phyloP scores from a whole-genome alignment of 1,284 basidiomycete genomes.

The Boletus calvinii region DNA sequence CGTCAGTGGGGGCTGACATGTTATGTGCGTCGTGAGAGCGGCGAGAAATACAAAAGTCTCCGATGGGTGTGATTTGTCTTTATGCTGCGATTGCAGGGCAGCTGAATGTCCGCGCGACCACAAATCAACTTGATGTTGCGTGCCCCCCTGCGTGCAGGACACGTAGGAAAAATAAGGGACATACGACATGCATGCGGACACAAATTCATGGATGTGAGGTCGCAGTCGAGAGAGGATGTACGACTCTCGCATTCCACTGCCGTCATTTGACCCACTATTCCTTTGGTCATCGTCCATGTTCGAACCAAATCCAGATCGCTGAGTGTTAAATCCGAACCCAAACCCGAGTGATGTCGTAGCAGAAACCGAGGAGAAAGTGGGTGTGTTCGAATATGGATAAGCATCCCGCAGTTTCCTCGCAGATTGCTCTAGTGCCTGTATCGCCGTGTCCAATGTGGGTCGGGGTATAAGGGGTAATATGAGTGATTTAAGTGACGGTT shows the following conservation, averaged over 20 bases:
- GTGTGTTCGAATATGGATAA: constrained; percentile 69
- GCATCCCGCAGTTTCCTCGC: constrained; percentile 73
- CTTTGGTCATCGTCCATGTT: constrained; percentile 30
- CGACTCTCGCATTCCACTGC: constrained; percentile 68
- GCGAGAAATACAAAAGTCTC: constrained; percentile 73
- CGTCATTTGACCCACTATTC: constrained; percentile 18
- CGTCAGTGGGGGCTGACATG: constrained; percentile 63
- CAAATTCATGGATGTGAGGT: constrained; percentile 71
- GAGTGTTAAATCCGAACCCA: constrained; percentile 40
- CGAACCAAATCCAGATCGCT: constrained; percentile 25
- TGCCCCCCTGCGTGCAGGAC: constrained; percentile 28
- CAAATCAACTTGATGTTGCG: constrained; percentile 27
- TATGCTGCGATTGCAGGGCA: constrained; percentile 49
- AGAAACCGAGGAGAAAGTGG: constrained; percentile 38
- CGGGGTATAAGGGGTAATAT: constrained; percentile 75
- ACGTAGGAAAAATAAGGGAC: constrained; percentile 77
- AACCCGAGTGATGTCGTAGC: constrained; percentile 45
- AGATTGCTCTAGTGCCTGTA: constrained; percentile 64
- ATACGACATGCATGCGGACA: constrained; percentile 71
- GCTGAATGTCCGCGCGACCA: constrained; percentile 41
- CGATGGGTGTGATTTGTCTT: constrained; percentile 62
- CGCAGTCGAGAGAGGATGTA: constrained; percentile 74
- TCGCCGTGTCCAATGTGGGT: constrained; percentile 70
- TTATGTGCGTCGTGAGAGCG: constrained; percentile 63
- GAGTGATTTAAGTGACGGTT: constrained; percentile 66